Evolutionary conservation across 371 early-diverging fungal genomes (phyloP), one percentile per base, ranked within the genome.

Genomic region (Cokeromyces recurvatus): DNA sequence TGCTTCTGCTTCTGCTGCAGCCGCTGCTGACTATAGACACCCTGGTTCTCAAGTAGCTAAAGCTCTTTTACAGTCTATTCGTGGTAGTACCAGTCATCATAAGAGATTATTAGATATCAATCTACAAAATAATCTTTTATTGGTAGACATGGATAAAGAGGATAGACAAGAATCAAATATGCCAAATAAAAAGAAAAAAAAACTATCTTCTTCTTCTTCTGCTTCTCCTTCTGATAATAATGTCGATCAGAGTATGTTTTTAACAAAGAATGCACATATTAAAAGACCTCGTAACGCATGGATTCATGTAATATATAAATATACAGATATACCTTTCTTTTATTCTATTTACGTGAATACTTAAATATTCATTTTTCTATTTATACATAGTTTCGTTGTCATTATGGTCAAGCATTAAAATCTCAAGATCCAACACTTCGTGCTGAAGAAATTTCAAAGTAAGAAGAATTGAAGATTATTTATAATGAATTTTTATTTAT

Each of bases 281-380:
- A 66, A 66, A 42, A 58, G 66, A 41, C 66, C 66, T 35, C 57
- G 62, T 32, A 66, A 66, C 49, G 66, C 66, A 37, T 66, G 66
- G 66, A 66, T 66, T 44, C 66, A 66, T 32, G 65, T 60, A 61
- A 54, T 51, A n/a, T n/a, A n/a, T n/a, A n/a, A n/a, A n/a, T n/a
- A n/a, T n/a, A n/a, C n/a, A n/a, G n/a, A n/a, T n/a, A n/a, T n/a
- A n/a, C n/a, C n/a, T n/a, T n/a, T n/a, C n/a, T n/a, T n/a, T n/a
- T n/a, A n/a, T n/a, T n/a, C n/a, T n/a, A n/a, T n/a, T n/a, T n/a
- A n/a, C n/a, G n/a, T n/a, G n/a, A n/a, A n/a, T n/a, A n/a, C n/a
- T n/a, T n/a, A n/a, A n/a, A n/a, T 24, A 19, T 45, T 41, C 21
- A 15, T 43, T 34, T 40, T 34, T 38, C 21, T 24, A 27, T 6